Evolutionary conservation across 2,329 filamentous ascomycete genomes (phyloP), one percentile per base, ranked within the genome.

Genomic region (Fusarium tanahbumbuense): DNA sequence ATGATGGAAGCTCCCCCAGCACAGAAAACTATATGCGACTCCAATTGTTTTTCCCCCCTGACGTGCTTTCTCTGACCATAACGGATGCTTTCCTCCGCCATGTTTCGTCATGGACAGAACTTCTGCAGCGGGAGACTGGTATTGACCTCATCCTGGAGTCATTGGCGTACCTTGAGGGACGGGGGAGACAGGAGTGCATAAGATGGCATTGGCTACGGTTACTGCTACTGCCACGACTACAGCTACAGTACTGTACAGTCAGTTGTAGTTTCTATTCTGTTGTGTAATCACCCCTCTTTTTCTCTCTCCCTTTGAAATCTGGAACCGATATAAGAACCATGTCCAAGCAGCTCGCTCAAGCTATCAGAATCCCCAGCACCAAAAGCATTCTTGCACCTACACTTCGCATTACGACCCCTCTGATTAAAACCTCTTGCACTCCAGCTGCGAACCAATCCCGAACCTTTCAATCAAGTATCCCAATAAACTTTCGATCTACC

Each of bases 41-140:
- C 52, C 64, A 68, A 67, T 64, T 54, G 54, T 46, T 48, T 28
- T 45, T 46, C 12, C 30, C n/a, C 32, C 54, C 12, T 68, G 58
- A 46, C 49, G 40, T 66, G 23, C 56, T 22, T 48, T 23, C 40
- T 52, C 37, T 63, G 41, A 12, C 44, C 16, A 44, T 5, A 15
- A 41, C 68, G 68, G 67, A 71, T 60, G 34, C n/a, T 59, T 70
- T 71, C 40, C 68, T 70, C 68, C 67, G 68, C 42, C 10, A 2
- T 25, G n/a, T 70, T 71, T 72, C 68, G 68, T 71, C 68, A 71
- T 71, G 42, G 68, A 70, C 15, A 58, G 40, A 48, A 20, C 13
- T 65, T 42, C 16, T 42, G 27, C 8, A n/a, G 32, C 23, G 27
- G 23, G 9, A 46, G n/a, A 12, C 30, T 22, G 11, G 15, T 15